A percentile compares a stretch with the other conserved stretches of the same genome.
These are phyloP conservation scores for Cytospora mali DNA, from an alignment of 2,329 filamentous ascomycete species.

Conservation along the genomic window DNA sequence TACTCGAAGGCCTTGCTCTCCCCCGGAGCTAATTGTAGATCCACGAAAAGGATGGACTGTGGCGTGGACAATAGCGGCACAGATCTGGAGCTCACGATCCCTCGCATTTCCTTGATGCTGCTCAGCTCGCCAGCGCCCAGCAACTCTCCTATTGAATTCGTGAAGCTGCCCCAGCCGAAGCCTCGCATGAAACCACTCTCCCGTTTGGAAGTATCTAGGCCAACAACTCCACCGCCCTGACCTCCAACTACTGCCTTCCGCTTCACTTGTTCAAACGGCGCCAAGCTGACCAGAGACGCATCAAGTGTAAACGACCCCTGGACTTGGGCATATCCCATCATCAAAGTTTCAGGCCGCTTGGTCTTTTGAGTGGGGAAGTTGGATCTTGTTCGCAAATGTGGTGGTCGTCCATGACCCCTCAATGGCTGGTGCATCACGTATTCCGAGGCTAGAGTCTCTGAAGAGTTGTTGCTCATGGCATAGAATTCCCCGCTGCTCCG, in stretches of 20 bases:
- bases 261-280: constrained; percentile 93
- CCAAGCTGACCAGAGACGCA: constrained; percentile 85
- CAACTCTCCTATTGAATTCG: constrained; percentile 84
- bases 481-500: constrained; percentile 95
- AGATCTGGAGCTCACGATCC: constrained; percentile 79
- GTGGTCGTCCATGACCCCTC: constrained; percentile 42
- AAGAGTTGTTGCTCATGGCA: constrained; percentile 91
- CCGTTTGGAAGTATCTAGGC: constrained; percentile 72
- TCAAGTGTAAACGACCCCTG: constrained; percentile 91
- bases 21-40: constrained; percentile 82
- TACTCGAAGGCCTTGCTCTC: constrained; percentile 90
- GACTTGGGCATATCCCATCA: constrained; percentile 98
- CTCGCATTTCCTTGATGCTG: constrained; percentile 94
- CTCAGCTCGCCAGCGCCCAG: constrained; percentile 86
- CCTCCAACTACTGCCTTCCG: constrained; percentile 87
- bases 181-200: constrained; percentile 79
- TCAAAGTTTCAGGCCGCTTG: constrained; percentile 73
- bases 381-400: constrained; percentile 52
- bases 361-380: constrained; percentile 47
- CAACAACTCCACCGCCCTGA: constrained; percentile 84
- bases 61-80: constrained; percentile 93
- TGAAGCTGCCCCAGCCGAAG: constrained; percentile 86
- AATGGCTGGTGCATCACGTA: constrained; percentile 63
- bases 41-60: constrained; percentile 94
- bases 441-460: constrained; percentile 89